Evolutionary conservation across 2,329 filamentous ascomycete species (phyloP).

Genomic region (Fusarium ramigenum): DNA sequence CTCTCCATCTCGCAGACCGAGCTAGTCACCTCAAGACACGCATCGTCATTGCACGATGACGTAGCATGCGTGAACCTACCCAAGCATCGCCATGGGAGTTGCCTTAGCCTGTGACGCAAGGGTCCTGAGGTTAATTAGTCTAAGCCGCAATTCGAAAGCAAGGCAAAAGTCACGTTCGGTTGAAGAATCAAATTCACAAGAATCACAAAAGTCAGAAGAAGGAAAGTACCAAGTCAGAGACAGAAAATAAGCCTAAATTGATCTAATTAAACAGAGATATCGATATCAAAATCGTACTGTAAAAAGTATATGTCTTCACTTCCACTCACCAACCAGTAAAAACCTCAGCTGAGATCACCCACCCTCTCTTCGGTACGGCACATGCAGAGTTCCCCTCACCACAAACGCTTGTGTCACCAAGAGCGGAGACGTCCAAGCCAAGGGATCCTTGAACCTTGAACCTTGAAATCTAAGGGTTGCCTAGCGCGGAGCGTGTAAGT

Average conservation of each 20-base stretch:
- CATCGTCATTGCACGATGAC: slow-evolving; percentile 32
- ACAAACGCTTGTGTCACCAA: slow-evolving; percentile 22
- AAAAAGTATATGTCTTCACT: slow-evolving; percentile 40
- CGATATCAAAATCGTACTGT: slow-evolving; percentile 29
- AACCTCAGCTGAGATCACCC: slow-evolving; percentile 11
- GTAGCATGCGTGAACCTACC: not conserved
- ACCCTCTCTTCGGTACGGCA: slow-evolving; percentile 20
- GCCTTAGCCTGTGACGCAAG: slow-evolving; percentile 22
- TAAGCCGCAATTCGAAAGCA: slow-evolving; percentile 14
- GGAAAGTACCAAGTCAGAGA: not conserved
- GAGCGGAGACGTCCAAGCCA: slow-evolving; percentile 12
- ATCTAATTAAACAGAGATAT: slow-evolving; percentile 6
- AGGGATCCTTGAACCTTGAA: slow-evolving; percentile 26
- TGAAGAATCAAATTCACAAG: not conserved
- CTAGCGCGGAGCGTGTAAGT: slow-evolving; percentile 31
- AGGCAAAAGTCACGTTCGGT: not conserved
- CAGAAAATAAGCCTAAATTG: not conserved
- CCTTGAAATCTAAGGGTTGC: slow-evolving; percentile 23
- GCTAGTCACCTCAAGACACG: slow-evolving; percentile 10
- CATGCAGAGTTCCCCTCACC: slow-evolving; percentile 1
- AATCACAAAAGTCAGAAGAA: not conserved
- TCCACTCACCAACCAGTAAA: slow-evolving; percentile 22
- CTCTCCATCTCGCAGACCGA: not conserved
- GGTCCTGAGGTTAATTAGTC: slow-evolving; percentile 11
- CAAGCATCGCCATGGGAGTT: slow-evolving; percentile 3